Conservation (phyloP, 768 basidiomycete species). For the Tubosaeta brunneosetosa region DNA sequence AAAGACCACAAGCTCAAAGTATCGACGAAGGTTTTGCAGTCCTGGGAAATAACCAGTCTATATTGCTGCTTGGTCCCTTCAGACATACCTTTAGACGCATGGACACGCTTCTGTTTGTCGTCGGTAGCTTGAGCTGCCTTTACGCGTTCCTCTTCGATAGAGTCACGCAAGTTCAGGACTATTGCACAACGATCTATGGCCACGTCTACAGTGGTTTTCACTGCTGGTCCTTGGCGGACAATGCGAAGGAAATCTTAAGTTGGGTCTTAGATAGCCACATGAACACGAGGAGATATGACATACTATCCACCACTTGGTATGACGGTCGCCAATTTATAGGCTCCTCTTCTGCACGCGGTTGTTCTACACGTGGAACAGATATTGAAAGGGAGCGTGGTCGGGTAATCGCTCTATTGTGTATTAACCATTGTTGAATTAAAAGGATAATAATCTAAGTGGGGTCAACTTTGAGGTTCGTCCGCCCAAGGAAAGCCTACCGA, state of each 20-base stretch:
- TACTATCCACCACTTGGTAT: slow-evolving; percentile 89
- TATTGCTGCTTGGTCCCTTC: background rate
- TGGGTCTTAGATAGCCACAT: slow-evolving; percentile 1
- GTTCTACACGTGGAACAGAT: slow-evolving; percentile 26
- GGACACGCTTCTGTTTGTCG: slow-evolving; percentile 58
- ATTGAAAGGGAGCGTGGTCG: slow-evolving; percentile 46
- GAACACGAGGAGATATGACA: slow-evolving; percentile 16
- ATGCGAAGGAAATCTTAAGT: slow-evolving; percentile 73
- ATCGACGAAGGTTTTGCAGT: slow-evolving; percentile 75
- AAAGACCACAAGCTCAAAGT: slow-evolving; percentile 84
- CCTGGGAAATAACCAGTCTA: slow-evolving; percentile 38
- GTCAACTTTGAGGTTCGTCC: slow-evolving; percentile 1
- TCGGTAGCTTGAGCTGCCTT: slow-evolving; percentile 74
- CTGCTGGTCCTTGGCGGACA: slow-evolving; percentile 76
- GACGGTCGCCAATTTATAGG: slow-evolving; percentile 47
- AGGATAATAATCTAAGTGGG: slow-evolving; percentile 63
- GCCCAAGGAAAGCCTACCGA: slow-evolving; percentile 47
- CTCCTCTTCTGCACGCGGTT: slow-evolving; percentile 28
- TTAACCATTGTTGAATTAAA: slow-evolving; percentile 82
- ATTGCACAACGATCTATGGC: slow-evolving; percentile 83
- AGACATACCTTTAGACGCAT: slow-evolving; percentile 65
- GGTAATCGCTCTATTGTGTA: slow-evolving; percentile 26
- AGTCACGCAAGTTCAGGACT: slow-evolving; percentile 80
- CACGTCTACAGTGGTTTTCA: slow-evolving; percentile 83
- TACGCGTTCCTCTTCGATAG: slow-evolving; percentile 80